A percentile compares a stretch with the other conserved stretches of the same genome.
Evolutionary conservation across 2,329 filamentous ascomycete genomes (phyloP).

Genomic region (Calonectria montana): DNA sequence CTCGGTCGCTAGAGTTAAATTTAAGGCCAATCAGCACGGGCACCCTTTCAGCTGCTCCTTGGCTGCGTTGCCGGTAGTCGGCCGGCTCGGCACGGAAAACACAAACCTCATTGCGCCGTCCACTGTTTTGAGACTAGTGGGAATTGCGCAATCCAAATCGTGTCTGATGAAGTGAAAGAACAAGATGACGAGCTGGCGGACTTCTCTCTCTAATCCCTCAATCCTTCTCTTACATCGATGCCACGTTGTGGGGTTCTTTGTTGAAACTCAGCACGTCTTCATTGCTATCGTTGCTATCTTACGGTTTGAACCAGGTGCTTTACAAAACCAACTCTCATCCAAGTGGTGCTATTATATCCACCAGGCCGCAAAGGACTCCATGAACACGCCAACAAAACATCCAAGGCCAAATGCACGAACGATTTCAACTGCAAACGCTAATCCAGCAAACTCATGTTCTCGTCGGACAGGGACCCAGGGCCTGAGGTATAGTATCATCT

Average conservation of each 20-base stretch:
- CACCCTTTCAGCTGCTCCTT: not conserved
- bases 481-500: constrained; percentile 15
- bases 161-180: constrained; percentile 3
- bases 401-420: constrained; percentile 17
- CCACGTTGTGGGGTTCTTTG: constrained; percentile 30
- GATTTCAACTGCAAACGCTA: constrained; percentile 29
- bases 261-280: constrained; percentile 28
- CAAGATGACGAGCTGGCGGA: constrained; percentile 5
- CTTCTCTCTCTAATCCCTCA: constrained; percentile 27
- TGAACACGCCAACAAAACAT: constrained; percentile 14
- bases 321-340: not conserved
- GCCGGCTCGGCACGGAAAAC: constrained; percentile 2
- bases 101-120: not conserved
- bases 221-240: constrained; percentile 31
- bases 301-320: constrained; percentile 10
- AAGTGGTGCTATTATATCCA: constrained; percentile 17
- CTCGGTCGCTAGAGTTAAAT: not conserved
- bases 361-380: constrained; percentile 11
- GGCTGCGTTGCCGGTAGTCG: not conserved
- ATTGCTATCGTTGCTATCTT: constrained; percentile 31
- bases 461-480: constrained; percentile 28
- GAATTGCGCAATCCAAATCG: constrained; percentile 10
- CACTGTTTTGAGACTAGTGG: constrained; percentile 8
- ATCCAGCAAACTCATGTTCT: constrained; percentile 33
- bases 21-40: not conserved